Conservation (phyloP, 441 rosid genomes). For the Biscutella laevigata region DNA sequence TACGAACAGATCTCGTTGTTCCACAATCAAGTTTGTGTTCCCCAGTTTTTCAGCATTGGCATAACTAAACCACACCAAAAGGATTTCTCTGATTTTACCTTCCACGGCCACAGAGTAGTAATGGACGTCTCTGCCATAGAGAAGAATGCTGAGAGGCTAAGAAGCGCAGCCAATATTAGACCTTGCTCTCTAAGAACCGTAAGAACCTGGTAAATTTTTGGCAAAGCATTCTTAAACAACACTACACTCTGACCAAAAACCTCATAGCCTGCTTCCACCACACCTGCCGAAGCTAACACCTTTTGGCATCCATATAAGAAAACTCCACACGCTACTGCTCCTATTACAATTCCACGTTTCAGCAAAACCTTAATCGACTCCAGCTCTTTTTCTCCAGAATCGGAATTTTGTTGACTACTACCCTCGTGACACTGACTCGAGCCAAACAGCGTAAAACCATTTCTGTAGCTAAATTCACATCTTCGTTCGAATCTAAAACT, state of each 20-base stretch:
- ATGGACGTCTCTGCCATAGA: conserved; percentile 99
- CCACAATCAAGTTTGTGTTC: neutral
- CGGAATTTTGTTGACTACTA: conserved; percentile 7
- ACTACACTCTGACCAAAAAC: conserved; percentile 59
- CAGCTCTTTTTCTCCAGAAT: conserved; percentile 20
- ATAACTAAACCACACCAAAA: neutral
- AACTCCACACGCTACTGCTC: conserved; percentile 61
- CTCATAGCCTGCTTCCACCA: conserved; percentile 71
- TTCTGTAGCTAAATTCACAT: conserved; percentile 26
- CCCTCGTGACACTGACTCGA: conserved; percentile 30
- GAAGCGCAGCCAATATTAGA: conserved; percentile 59
- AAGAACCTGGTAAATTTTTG: conserved; percentile 69
- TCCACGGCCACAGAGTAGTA: conserved; percentile 98
- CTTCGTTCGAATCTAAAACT: conserved; percentile 21
- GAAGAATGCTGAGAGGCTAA: conserved; percentile 89
- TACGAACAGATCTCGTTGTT: neutral
- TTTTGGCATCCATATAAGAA: conserved; percentile 48
- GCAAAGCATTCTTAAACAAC: conserved; percentile 63
- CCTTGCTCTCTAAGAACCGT: conserved; percentile 86
- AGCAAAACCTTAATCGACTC: conserved; percentile 37
- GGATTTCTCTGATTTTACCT: conserved; percentile 41
- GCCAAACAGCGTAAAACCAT: conserved; percentile 25
- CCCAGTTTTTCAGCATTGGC: neutral
- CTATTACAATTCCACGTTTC: conserved; percentile 46
- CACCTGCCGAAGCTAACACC: conserved; percentile 66